These are phyloP conservation scores for Boletus sp. DNA, from an alignment of 768 basidiomycete genomes.

Conservation along the genomic window DNA sequence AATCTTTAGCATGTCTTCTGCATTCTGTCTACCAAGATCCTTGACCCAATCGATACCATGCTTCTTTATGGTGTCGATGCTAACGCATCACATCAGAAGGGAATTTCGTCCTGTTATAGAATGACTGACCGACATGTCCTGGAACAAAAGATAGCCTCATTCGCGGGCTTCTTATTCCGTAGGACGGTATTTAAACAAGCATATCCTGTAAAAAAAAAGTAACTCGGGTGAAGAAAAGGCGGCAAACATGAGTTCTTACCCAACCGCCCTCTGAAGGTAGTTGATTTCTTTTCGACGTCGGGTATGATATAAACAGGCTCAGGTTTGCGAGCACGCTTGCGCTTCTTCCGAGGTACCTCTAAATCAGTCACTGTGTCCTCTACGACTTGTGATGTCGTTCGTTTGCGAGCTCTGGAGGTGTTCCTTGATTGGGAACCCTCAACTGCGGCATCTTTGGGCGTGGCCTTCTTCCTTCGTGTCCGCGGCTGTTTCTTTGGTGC, in stretches of 20 bases:
- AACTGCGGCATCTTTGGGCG: background rate
- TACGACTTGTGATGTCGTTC: background rate
- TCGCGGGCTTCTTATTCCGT: slow-evolving; percentile 64
- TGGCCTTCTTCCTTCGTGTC: background rate
- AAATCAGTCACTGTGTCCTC: slow-evolving; percentile 7
- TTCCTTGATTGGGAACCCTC: background rate
- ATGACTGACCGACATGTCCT: slow-evolving; percentile 55
- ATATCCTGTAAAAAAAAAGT: slow-evolving; percentile 45
- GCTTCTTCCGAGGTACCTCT: slow-evolving; percentile 24
- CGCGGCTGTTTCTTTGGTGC: background rate
- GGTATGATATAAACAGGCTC: slow-evolving; percentile 68
- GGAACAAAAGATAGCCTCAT: slow-evolving; percentile 70
- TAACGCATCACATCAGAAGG: slow-evolving; percentile 20
- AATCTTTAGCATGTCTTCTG: slow-evolving; percentile 65
- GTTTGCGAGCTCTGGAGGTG: background rate
- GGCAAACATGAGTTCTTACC: slow-evolving; percentile 32
- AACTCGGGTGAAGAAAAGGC: background rate
- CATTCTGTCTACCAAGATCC: slow-evolving; percentile 74
- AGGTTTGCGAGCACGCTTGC: slow-evolving; percentile 33
- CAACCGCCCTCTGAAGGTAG: slow-evolving; percentile 67
- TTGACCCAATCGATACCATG: slow-evolving; percentile 83
- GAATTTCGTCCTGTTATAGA: background rate
- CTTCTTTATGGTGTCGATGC: slow-evolving; percentile 76
- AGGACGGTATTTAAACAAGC: slow-evolving; percentile 87
- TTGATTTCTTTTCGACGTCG: slow-evolving; percentile 62